phyloP scores from a whole-genome alignment of 2,329 filamentous ascomycete species.

The Pseudocercospora fijiensis region DNA sequence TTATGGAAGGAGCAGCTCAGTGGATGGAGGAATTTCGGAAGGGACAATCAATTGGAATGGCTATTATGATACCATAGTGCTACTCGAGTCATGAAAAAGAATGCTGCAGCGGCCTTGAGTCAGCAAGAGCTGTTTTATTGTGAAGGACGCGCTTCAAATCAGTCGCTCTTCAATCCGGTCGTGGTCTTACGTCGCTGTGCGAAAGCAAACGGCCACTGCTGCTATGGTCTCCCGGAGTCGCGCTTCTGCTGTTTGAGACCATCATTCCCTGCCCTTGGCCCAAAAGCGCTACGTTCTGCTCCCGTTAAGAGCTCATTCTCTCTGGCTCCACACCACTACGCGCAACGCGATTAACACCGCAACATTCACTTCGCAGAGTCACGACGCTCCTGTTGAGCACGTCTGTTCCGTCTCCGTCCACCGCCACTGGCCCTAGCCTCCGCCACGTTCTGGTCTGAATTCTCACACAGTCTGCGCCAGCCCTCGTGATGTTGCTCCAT shows the following conservation, averaged over 20 bases:
- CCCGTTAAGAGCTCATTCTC: no score
- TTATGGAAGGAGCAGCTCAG: not conserved
- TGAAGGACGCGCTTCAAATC: no score
- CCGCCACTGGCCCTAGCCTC: not conserved
- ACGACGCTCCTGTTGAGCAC: not conserved
- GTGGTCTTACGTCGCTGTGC: no score
- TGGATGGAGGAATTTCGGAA: not conserved
- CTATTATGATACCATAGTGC: not conserved
- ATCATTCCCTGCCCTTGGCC: no score
- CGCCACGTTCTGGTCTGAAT: not conserved
- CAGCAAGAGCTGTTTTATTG: not conserved
- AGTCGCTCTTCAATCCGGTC: no score
- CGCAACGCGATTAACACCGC: not conserved
- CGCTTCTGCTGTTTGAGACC: no score
- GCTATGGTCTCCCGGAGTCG: no score
- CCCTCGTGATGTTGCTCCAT: not conserved
- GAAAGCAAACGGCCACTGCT: no score
- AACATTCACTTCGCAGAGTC: not conserved
- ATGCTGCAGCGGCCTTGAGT: not conserved
- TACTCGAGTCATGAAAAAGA: not conserved
- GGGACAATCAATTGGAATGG: not conserved
- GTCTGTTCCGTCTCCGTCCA: constrained; percentile 1
- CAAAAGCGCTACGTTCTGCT: no score
- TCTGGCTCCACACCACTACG: no score
- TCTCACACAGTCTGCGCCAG: not conserved